These are phyloP conservation scores for Ceratocystis albifundus DNA, from an alignment of 2,329 filamentous ascomycete species.

Conservation along the genomic window DNA sequence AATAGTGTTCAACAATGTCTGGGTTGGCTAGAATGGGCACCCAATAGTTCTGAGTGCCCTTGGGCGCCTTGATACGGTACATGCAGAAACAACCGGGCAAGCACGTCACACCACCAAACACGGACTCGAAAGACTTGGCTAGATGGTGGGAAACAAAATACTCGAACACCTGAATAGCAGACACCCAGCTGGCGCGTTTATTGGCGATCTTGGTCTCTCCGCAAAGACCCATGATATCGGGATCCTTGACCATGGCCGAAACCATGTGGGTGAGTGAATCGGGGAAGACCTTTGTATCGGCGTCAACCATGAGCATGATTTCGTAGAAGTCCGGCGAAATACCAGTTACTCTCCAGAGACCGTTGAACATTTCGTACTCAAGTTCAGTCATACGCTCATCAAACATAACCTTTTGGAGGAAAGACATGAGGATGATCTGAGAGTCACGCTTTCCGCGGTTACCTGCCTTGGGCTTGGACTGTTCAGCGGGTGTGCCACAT, in stretches of 20 bases:
- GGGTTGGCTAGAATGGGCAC: constrained; percentile 97
- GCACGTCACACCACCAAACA: constrained; percentile 98
- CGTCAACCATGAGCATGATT: constrained; percentile 96
- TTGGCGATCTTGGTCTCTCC: constrained; percentile 99
- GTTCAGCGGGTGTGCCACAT: constrained; percentile 84
- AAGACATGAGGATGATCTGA: constrained; percentile 98
- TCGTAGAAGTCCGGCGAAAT: constrained; percentile 98
- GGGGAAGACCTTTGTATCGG: constrained; percentile 97
- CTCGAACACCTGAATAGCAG: constrained; percentile 97
- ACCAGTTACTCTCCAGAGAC: constrained; percentile 95
- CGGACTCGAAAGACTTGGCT: constrained; percentile 92
- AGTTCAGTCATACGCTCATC: constrained; percentile 99
- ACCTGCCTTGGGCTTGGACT: constrained; percentile 70
- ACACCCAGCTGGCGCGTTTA: constrained; percentile 88
- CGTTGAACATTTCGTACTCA: constrained; percentile 99
- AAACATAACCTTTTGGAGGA: constrained; percentile 99
- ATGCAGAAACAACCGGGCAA: constrained; percentile 98
- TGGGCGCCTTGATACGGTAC: constrained; percentile 99
- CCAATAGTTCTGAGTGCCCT: constrained; percentile 98
- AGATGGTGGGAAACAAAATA: constrained; percentile 98
- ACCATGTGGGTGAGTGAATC: constrained; percentile 98
- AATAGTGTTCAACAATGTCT: constrained; percentile 97
- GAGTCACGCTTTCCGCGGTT: constrained; percentile 98
- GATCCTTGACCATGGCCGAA: constrained; percentile 97
- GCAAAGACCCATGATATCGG: constrained; percentile 97